Percentiles rank a stretch among this genome's conserved stretches.
Evolutionary conservation across 768 basidiomycete genomes (phyloP).

Genomic region (Serendipita sp.): DNA sequence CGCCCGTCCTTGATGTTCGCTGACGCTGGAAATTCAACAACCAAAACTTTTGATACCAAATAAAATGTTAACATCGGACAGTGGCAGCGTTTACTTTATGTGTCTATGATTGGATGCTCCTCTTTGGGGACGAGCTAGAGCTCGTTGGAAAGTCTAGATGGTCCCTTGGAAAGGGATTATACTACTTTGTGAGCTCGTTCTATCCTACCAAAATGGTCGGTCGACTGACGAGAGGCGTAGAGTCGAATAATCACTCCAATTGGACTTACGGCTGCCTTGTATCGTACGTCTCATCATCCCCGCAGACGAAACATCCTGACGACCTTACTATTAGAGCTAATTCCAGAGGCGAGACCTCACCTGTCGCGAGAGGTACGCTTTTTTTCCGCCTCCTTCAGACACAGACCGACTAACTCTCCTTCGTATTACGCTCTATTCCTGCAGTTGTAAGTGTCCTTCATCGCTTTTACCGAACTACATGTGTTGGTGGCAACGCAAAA

Average conservation of each 20-base stretch:
- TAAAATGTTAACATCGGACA: neutral
- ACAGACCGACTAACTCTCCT: neutral
- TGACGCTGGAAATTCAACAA: too few species aligned
- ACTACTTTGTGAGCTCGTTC: neutral
- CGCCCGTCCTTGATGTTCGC: too few species aligned
- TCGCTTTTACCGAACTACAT: neutral
- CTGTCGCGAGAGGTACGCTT: neutral
- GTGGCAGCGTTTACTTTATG: neutral
- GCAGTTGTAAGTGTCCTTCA: neutral
- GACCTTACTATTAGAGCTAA: neutral
- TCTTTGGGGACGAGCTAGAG: neutral
- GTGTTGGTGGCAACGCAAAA: neutral
- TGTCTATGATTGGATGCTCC: conserved; percentile 1
- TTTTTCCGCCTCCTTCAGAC: neutral
- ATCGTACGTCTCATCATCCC: neutral
- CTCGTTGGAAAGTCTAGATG: neutral
- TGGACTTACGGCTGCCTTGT: neutral
- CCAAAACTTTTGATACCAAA: too few species aligned
- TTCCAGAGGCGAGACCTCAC: neutral
- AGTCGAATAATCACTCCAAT: neutral
- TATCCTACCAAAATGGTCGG: neutral
- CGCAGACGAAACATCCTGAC: neutral
- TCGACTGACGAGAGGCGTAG: neutral
- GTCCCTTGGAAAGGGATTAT: neutral
- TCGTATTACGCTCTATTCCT: neutral